These are phyloP conservation scores for Aspergillus baeticus DNA, from an alignment of 495 filamentous ascomycete species.

Conservation along the genomic window DNA sequence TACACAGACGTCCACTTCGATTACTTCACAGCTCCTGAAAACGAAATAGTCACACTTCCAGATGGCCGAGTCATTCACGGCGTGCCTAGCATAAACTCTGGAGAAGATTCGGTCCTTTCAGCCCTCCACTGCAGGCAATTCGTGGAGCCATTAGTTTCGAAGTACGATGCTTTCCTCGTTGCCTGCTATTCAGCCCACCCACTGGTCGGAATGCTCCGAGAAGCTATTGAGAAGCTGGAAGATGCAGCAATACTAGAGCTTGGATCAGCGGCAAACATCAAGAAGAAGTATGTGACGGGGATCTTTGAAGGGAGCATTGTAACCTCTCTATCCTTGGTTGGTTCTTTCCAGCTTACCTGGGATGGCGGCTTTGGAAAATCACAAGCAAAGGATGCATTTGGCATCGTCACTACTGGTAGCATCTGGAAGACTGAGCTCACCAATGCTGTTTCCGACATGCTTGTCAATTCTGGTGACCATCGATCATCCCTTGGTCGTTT, in stretches of 20 bases:
- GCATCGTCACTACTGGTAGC: conserved; percentile 85
- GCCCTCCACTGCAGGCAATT: conserved; percentile 56
- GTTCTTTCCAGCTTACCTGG: conserved; percentile 35
- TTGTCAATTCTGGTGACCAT: conserved; percentile 46
- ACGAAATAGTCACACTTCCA: conserved; percentile 25
- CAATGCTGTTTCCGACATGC: conserved; percentile 52
- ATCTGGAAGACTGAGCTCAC: conserved; percentile 75
- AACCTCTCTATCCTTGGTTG: conserved; percentile 50
- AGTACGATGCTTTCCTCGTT: conserved; percentile 76
- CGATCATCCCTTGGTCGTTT: conserved; percentile 47
- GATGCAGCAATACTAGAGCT: conserved; percentile 8
- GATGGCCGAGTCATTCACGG: conserved; percentile 30
- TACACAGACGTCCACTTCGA: conserved; percentile 48
- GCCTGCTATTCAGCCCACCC: conserved; percentile 91
- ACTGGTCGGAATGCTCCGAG: conserved; percentile 61
- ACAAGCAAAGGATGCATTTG: conserved; percentile 60
- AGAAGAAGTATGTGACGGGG: conserved; percentile 64
- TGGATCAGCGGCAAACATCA: conserved; percentile 10
- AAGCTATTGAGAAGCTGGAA: conserved; percentile 31
- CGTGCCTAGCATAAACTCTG: conserved; percentile 48
- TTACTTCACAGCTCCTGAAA: conserved; percentile 55
- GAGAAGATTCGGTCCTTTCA: conserved; percentile 49
- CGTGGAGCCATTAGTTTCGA: conserved; percentile 46
- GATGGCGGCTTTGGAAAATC: conserved; percentile 24
- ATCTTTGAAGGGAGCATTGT: conserved; percentile 83